A percentile compares a stretch with the other conserved stretches of the same genome.
Evolutionary conservation across 2,329 filamentous ascomycete genomes (phyloP).

Genomic region (Coleophoma eucalyptorum): DNA sequence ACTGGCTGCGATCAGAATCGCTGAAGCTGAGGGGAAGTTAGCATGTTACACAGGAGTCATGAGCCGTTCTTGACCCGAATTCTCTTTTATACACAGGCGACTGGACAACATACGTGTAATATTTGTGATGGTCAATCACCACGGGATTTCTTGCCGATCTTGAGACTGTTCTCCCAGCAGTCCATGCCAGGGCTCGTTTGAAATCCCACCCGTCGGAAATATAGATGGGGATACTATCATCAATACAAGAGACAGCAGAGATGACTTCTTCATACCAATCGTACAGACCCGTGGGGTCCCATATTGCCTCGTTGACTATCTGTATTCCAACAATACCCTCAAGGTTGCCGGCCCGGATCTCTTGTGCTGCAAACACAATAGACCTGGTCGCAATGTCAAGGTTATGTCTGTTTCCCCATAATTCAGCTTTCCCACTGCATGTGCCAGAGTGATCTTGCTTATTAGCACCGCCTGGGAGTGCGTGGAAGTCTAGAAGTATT

Average conservation of each 20-base stretch:
- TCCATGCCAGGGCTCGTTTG: constrained; percentile 38
- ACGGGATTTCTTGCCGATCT: constrained; percentile 36
- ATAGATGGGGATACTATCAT: constrained; percentile 47
- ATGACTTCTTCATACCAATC: constrained; percentile 52
- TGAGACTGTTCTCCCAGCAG: constrained; percentile 32
- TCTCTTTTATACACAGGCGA: too few species aligned
- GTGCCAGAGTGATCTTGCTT: constrained; percentile 51
- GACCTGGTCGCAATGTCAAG: constrained; percentile 42
- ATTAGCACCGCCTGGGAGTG: constrained; percentile 55
- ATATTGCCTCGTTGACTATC: constrained; percentile 51
- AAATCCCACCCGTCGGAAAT: constrained; percentile 57
- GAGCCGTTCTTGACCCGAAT: neutral
- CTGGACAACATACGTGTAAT: constrained; percentile 37
- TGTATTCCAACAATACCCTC: constrained; percentile 50
- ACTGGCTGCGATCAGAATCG: constrained; percentile 44
- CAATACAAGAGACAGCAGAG: constrained; percentile 39
- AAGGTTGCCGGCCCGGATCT: constrained; percentile 30
- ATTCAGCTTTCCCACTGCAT: constrained; percentile 42
- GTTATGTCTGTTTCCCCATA: constrained; percentile 43
- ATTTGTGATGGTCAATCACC: constrained; percentile 55
- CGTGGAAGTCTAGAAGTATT: constrained; percentile 55
- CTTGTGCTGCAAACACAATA: constrained; percentile 44
- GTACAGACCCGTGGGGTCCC: constrained; percentile 47
- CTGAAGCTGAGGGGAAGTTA: constrained; percentile 31
- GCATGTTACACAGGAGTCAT: neutral